Percentiles rank a stretch among this genome's conserved stretches.
Evolutionary conservation across 1,139 yeast genomes (phyloP).

Genomic region (Candida sp.): DNA sequence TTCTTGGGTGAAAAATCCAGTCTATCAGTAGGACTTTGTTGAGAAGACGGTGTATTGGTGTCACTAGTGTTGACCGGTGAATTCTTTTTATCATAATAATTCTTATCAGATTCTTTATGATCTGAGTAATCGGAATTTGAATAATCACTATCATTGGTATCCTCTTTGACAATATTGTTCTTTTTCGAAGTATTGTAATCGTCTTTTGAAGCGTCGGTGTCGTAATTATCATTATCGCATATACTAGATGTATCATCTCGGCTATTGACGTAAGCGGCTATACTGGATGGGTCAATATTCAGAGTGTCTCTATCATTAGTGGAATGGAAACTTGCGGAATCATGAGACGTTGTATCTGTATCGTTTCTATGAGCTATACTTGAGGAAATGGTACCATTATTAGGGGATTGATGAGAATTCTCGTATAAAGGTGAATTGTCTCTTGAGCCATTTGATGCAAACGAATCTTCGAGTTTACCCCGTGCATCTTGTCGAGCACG

Average conservation of each 20-base stretch:
- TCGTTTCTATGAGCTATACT: not conserved
- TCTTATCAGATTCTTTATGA: not conserved
- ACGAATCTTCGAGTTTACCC: too few relatives aligned
- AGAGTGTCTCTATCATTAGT: not conserved
- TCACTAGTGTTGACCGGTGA: not conserved
- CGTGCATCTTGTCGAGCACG: too few relatives aligned
- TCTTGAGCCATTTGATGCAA: not conserved
- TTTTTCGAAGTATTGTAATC: not conserved
- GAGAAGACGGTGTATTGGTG: not conserved
- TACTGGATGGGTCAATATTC: not conserved
- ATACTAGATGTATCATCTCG: not conserved
- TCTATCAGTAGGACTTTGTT: not conserved
- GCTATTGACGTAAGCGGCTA: not conserved
- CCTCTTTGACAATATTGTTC: not conserved
- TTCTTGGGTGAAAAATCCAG: not conserved
- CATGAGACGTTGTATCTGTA: not conserved
- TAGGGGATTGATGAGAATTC: not conserved
- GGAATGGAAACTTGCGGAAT: conserved; percentile 2
- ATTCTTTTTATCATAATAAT: not conserved
- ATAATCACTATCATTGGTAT: not conserved
- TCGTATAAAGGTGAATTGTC: not conserved
- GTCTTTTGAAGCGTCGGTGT: not conserved
- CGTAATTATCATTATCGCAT: not conserved
- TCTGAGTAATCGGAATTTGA: not conserved
- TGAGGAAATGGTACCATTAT: not conserved